Evolutionary conservation across 192 early-diverging fungal genomes (phyloP), one percentile per base, ranked within the genome.

Genomic region (Phlyctochytrium arcticum): DNA sequence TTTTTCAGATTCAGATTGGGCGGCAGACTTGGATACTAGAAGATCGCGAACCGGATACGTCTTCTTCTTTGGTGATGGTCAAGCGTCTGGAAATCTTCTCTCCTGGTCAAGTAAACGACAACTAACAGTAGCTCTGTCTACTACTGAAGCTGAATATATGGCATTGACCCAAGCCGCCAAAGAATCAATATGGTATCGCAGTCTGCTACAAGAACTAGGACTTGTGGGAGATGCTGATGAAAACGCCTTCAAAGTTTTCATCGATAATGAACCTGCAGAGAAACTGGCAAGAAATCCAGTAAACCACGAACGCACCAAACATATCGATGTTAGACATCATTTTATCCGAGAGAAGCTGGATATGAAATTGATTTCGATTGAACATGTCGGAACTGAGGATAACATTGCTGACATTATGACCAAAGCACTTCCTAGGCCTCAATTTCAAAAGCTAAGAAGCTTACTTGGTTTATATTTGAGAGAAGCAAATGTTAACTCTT

Each of bases 1-100:
- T 3, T 80, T 44, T 48, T 55, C 70, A 0, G 77, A 79, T 46
- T 72, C 75, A 2, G 75, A 75, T 58, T 79, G 68, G 61, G 77
- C 67, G 17, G 66, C 48, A 4, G 56, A 75, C 48, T 33, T 12
- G 6, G 60, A 67, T 37, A 51, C 61, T 26, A 24, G 74, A 2
- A 15, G 47, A 31, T 76, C 72, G 8, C 69, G 67, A 15, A 50
- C 61, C 3, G 77, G 77, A 2, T 79, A 35, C 39, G 36, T n/a
- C n/a, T n/a, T n/a, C n/a, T n/a, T n/a, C n/a, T n/a, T n/a, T n/a
- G n/a, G n/a, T n/a, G n/a, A n/a, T 71, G 44, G 36, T 79, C 54
- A 53, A 15, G 0, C n/a, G 0, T 36, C 72, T n/a, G n/a, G n/a
- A n/a, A n/a, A n/a, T n/a, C n/a, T n/a, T n/a, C 36, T 78, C 53